These are phyloP conservation scores for Hanseniaspora jakobsenii DNA, from an alignment of 805 yeast species.

Conservation along the genomic window DNA sequence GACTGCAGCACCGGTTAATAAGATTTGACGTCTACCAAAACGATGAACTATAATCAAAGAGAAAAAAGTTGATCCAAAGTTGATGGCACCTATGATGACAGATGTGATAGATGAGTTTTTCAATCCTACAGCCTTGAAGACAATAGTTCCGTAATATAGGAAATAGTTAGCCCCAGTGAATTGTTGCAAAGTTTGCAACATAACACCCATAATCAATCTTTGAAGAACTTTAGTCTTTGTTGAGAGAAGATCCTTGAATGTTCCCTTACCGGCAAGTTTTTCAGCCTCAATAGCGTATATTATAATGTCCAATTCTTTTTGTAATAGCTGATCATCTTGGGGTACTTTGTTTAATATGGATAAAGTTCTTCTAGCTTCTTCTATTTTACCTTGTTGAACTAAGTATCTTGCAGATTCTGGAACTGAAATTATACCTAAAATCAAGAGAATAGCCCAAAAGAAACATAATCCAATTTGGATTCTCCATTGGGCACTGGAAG, in stretches of 20 bases:
- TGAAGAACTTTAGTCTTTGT: slow-evolving; percentile 51
- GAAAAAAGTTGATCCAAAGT: slow-evolving; percentile 46
- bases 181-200: slow-evolving; percentile 54
- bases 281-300: slow-evolving; percentile 53
- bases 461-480: slow-evolving; percentile 52
- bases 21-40: slow-evolving; percentile 41
- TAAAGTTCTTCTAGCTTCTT: slow-evolving; percentile 50
- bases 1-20: slow-evolving; percentile 39
- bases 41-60: slow-evolving; percentile 42
- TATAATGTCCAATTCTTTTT: slow-evolving; percentile 45
- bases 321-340: slow-evolving; percentile 43
- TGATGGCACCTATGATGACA: slow-evolving; percentile 47
- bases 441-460: slow-evolving; percentile 34
- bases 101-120: slow-evolving; percentile 48
- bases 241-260: slow-evolving; percentile 54
- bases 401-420: slow-evolving; percentile 69
- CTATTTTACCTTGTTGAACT: slow-evolving; percentile 42
- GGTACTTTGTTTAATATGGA: slow-evolving; percentile 48
- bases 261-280: slow-evolving; percentile 48
- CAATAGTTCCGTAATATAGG: slow-evolving; percentile 55
- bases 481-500: slow-evolving; percentile 54
- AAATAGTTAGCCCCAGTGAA: slow-evolving; percentile 56
- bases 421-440: slow-evolving; percentile 36
- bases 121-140: slow-evolving; percentile 52
- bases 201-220: slow-evolving; percentile 40